These are phyloP conservation scores for Chimonanthus salicifolius DNA, from an alignment of 164 flowering plant genomes.

Conservation along the genomic window DNA sequence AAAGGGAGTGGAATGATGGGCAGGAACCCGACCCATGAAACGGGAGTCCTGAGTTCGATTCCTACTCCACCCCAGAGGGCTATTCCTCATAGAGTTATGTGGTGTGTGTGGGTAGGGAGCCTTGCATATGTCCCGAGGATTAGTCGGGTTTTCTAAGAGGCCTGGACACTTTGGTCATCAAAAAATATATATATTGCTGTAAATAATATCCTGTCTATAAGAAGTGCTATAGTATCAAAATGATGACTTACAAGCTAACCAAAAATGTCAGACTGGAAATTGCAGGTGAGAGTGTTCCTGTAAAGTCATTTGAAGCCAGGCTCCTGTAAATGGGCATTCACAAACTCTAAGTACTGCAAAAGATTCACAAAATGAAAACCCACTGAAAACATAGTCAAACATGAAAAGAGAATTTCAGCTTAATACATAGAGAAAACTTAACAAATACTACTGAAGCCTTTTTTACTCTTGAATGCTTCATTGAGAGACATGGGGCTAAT, in stretches of 20 bases:
- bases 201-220: neutral
- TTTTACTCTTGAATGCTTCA: neutral
- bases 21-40: no score
- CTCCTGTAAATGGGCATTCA: conserved; percentile 48
- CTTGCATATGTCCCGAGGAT: no score
- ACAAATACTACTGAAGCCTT: neutral
- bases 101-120: no score
- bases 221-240: neutral
- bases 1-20: no score
- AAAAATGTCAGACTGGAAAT: conserved; percentile 61
- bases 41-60: no score
- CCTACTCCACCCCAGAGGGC: no score
- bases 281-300: conserved; percentile 73
- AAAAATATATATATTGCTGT: no score
- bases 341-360: conserved; percentile 15
- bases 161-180: no score
- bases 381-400: conserved; percentile 4
- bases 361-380: conserved; percentile 10
- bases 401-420: neutral
- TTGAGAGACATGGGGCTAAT: conserved; percentile 6
- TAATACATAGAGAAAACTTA: neutral
- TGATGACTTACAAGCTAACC: conserved; percentile 58
- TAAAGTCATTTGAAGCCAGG: conserved; percentile 67
- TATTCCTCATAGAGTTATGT: no score
- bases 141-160: no score